A percentile compares a stretch with the other conserved stretches of the same genome.
These are phyloP conservation scores for Wallacemonas rigidus DNA, from an alignment of 208 protist genomes.

Conservation along the genomic window DNA sequence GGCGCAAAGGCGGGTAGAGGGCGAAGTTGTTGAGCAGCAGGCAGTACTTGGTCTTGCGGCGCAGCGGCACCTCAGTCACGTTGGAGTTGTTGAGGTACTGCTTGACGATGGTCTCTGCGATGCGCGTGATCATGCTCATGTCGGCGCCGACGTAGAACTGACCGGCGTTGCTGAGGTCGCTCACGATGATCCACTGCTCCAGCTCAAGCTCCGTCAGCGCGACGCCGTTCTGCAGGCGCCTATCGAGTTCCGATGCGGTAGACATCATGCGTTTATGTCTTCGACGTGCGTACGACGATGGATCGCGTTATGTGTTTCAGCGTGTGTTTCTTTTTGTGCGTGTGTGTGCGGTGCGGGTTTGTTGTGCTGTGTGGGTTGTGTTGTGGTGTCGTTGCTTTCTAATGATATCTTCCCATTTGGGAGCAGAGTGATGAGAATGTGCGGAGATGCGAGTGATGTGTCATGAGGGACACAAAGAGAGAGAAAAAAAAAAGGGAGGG, in stretches of 20 bases:
- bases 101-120: constrained; percentile 41
- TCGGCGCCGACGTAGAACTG: constrained; percentile 51
- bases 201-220: constrained; percentile 54
- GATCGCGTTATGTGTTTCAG: neutral
- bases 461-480: no score
- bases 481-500: no score
- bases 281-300: neutral
- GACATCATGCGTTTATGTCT: constrained; percentile 30
- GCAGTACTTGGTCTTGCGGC: constrained; percentile 84
- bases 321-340: constrained; percentile 13
- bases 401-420: no score
- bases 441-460: no score
- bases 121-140: constrained; percentile 32
- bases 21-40: constrained; percentile 91
- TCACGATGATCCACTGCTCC: constrained; percentile 66
- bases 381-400: no score
- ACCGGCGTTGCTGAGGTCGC: constrained; percentile 53
- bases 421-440: no score
- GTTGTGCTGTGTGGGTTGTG: no score
- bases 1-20: constrained; percentile 68
- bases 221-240: constrained; percentile 43
- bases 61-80: constrained; percentile 65
- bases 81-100: constrained; percentile 86
- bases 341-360: neutral
- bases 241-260: constrained; percentile 48